Conservation (phyloP, 2,329 filamentous ascomycete genomes). For the Colletotrichum eremochloae region DNA sequence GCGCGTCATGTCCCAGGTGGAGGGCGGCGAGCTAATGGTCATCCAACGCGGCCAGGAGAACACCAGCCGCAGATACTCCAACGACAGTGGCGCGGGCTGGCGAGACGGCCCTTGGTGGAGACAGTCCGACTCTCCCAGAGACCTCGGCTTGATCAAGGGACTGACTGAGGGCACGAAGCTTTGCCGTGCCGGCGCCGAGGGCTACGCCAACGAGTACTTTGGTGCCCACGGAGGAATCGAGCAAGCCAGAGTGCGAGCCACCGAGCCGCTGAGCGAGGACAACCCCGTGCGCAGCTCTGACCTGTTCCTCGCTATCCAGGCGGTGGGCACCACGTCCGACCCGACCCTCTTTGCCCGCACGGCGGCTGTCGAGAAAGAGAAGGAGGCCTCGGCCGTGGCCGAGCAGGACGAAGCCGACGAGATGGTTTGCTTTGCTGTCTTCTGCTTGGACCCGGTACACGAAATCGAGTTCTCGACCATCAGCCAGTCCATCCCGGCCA, state of each 20-base stretch:
- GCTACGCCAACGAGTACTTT: slow-evolving; percentile 89
- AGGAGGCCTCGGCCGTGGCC: slow-evolving; percentile 65
- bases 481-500: slow-evolving; percentile 84
- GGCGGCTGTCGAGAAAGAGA: slow-evolving; percentile 66
- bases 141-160: slow-evolving; percentile 84
- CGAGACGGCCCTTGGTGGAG: slow-evolving; percentile 98
- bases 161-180: slow-evolving; percentile 91
- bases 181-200: slow-evolving; percentile 88
- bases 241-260: slow-evolving; percentile 82
- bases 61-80: slow-evolving; percentile 74
- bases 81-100: slow-evolving; percentile 77
- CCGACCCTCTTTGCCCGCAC: slow-evolving; percentile 76
- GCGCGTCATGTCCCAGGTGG: slow-evolving; percentile 98
- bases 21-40: slow-evolving; percentile 94
- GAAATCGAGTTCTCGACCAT: slow-evolving; percentile 87
- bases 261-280: slow-evolving; percentile 81
- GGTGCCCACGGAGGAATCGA: slow-evolving; percentile 82
- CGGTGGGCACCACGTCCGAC: slow-evolving; percentile 76
- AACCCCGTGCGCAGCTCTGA: slow-evolving; percentile 95
- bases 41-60: slow-evolving; percentile 94
- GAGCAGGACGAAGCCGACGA: slow-evolving; percentile 70
- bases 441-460: slow-evolving; percentile 89
- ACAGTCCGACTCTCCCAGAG: slow-evolving; percentile 75
- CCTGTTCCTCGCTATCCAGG: slow-evolving; percentile 96
- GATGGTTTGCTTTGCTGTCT: slow-evolving; percentile 80